Evolutionary conservation across 805 yeast species (phyloP), one percentile per base, ranked within the genome.

Genomic region (Candida nonsorbophila): DNA sequence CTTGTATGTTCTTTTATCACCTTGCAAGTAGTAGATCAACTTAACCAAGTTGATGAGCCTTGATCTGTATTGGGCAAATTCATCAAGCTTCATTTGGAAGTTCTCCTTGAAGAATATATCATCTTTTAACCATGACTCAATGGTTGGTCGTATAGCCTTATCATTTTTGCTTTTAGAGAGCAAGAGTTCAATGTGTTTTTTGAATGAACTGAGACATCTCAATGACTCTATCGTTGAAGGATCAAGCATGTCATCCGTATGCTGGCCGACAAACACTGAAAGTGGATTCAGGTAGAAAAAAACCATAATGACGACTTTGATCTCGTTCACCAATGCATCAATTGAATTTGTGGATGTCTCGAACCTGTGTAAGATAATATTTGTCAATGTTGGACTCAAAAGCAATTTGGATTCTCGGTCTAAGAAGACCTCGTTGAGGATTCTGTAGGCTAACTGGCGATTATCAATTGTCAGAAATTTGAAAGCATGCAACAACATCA

Each of bases 341-440:
- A 64, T 59, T 8, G 69, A 63, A 34, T 61, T 62, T 39, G 61
- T 62, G 20, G 64, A 46, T 36, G 55, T 51, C 26, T 54, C 51
- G 30, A 62, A 63, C 21, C 71, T 38, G 22, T 45, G 45, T 22
- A 57, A 39, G 9, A 64, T 43, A 7, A 62, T 51, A 7, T 55
- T 35, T 7, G 49, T 27, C 11, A 52, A 26, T 7, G 30, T 41
- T 3, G 54, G 49, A 25, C 52, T 55, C 3, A 59, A 31, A 5
- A 51, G 28, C 12, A 55, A 36, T 13, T 38, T 39, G 4, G 23
- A 10, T 8, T 26, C 30, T 4, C 27, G 23, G 7, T 25, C 23
- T 19, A 61, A 41, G 22, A 63, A 52, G 7, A 62, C 42, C 21
- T 57, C 56, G 25, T 56, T 41, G 25, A 63, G 34, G 13, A 64